These are phyloP conservation scores for Aphanoascus verrucosus DNA, from an alignment of 2,329 filamentous ascomycete genomes.

Conservation along the genomic window DNA sequence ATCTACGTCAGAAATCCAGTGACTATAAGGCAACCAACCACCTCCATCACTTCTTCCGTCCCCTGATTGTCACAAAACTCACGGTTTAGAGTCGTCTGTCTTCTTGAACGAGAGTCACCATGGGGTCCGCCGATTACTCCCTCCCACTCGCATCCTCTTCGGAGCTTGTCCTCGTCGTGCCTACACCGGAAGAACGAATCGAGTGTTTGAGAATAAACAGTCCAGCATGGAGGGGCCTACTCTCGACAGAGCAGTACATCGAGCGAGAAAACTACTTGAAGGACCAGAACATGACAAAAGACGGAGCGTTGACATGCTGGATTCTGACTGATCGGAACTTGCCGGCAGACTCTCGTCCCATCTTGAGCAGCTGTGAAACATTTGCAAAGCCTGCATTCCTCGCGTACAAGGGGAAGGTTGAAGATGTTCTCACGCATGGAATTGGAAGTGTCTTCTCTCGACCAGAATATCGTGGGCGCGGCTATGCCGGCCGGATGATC, in stretches of 20 bases:
- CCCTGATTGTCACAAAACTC: conserved; percentile 1
- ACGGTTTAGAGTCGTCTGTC: not conserved
- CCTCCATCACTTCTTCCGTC: not conserved
- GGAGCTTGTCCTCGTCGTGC: conserved; percentile 44
- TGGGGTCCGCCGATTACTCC: conserved; percentile 29
- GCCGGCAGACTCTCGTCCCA: conserved; percentile 32
- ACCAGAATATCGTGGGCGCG: conserved; percentile 54
- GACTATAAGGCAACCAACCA: conserved; percentile 11
- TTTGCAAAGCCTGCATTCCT: conserved; percentile 34
- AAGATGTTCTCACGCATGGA: conserved; percentile 54
- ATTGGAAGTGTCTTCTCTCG: conserved; percentile 72
- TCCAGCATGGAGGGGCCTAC: conserved; percentile 46
- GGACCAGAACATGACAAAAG: conserved; percentile 42
- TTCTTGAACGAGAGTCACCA: conserved; percentile 16
- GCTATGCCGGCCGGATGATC: conserved; percentile 71
- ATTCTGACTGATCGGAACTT: conserved; percentile 43
- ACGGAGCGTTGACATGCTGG: conserved; percentile 50
- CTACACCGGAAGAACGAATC: conserved; percentile 45
- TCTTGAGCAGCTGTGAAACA: conserved; percentile 51
- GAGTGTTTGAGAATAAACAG: conserved; percentile 46
- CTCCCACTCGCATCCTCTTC: conserved; percentile 43
- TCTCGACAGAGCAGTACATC: conserved; percentile 47
- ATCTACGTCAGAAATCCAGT: conserved; percentile 5
- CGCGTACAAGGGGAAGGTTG: conserved; percentile 43
- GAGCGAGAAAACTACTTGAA: conserved; percentile 46